A percentile compares a stretch with the other conserved stretches of the same genome.
Evolutionary conservation across 805 yeast genomes (phyloP).

Genomic region (Vanderwaltozyma tropicalis): DNA sequence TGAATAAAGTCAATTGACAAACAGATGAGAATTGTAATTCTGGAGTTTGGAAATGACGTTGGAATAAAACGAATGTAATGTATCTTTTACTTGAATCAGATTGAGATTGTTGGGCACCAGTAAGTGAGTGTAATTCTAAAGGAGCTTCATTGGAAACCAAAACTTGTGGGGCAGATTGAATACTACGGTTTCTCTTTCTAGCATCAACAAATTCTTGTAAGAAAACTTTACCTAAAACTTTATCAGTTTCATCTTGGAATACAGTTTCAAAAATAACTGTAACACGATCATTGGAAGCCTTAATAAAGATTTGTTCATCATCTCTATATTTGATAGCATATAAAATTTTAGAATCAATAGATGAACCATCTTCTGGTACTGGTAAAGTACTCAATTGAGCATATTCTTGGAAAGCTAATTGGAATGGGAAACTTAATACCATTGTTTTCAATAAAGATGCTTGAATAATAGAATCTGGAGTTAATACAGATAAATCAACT

Average conservation of each 20-base stretch:
- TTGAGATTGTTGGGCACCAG: neutral
- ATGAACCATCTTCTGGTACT: constrained; percentile 18
- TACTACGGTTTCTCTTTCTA: constrained; percentile 81
- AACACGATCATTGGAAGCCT: constrained; percentile 90
- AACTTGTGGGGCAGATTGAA: constrained; percentile 98
- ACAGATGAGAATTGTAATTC: constrained; percentile 35
- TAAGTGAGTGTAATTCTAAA: constrained; percentile 48
- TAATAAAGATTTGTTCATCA: constrained; percentile 80
- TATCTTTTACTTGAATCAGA: constrained; percentile 32
- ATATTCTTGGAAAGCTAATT: constrained; percentile 72
- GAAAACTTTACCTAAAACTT: constrained; percentile 78
- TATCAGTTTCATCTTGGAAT: constrained; percentile 95
- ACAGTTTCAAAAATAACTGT: constrained; percentile 92
- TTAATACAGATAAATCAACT: constrained; percentile 52
- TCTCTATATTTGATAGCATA: constrained; percentile 71
- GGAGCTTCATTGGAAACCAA: constrained; percentile 93
- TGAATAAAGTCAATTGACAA: constrained; percentile 80
- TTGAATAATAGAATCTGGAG: constrained; percentile 44
- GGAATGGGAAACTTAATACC: constrained; percentile 87
- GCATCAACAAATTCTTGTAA: constrained; percentile 94
- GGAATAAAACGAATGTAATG: constrained; percentile 67
- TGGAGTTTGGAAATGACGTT: constrained; percentile 73
- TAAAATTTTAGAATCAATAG: constrained; percentile 19
- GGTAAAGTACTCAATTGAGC: constrained; percentile 44
- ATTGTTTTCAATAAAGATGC: constrained; percentile 73